Percentiles rank a stretch among this genome's conserved stretches.
phyloP scores from a whole-genome alignment of 1,139 yeast genomes.

The Nakaseomyces kungkrabaensis region DNA sequence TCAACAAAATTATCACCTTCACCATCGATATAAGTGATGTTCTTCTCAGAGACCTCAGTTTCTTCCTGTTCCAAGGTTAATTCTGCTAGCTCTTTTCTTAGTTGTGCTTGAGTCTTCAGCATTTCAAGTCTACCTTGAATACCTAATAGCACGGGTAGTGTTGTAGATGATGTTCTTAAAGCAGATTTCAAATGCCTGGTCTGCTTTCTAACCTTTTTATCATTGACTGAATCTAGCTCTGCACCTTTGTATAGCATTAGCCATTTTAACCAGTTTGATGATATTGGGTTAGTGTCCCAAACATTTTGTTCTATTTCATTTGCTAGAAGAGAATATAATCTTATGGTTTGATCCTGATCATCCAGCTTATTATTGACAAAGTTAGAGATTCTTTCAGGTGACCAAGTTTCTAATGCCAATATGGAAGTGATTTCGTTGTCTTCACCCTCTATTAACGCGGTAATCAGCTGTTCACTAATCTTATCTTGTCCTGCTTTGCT shows the following conservation, averaged over 20 bases:
- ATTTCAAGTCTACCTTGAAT: slow-evolving; percentile 79
- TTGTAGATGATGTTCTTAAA: slow-evolving; percentile 20
- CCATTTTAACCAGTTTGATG: slow-evolving; percentile 25
- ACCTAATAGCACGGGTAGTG: slow-evolving; percentile 61
- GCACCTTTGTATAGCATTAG: slow-evolving; percentile 13
- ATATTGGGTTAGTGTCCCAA: slow-evolving; percentile 14
- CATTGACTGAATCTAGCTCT: slow-evolving; percentile 9
- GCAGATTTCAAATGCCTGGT: slow-evolving; percentile 22
- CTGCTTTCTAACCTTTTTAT: slow-evolving; percentile 18
- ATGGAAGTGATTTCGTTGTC: slow-evolving; percentile 8
- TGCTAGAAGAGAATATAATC: slow-evolving; percentile 14
- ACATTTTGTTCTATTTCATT: slow-evolving; percentile 15
- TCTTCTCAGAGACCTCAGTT: slow-evolving; percentile 13
- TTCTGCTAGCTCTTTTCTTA: slow-evolving; percentile 46
- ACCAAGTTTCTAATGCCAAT: slow-evolving; percentile 16
- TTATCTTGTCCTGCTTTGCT: slow-evolving; percentile 20
- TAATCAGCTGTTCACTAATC: slow-evolving; percentile 11
- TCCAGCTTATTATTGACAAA: slow-evolving; percentile 14
- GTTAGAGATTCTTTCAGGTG: slow-evolving; percentile 19
- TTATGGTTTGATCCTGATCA: slow-evolving; percentile 9
- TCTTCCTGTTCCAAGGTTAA: slow-evolving; percentile 12
- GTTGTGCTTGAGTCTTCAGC: slow-evolving; percentile 60
- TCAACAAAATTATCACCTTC: slow-evolving; percentile 43
- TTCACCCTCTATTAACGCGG: slow-evolving; percentile 11
- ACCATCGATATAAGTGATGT: slow-evolving; percentile 39